Percentiles rank a stretch among this genome's conserved stretches.
Evolutionary conservation across 345 rosid genomes (phyloP).

Genomic region (Eucalyptus pauciflora): DNA sequence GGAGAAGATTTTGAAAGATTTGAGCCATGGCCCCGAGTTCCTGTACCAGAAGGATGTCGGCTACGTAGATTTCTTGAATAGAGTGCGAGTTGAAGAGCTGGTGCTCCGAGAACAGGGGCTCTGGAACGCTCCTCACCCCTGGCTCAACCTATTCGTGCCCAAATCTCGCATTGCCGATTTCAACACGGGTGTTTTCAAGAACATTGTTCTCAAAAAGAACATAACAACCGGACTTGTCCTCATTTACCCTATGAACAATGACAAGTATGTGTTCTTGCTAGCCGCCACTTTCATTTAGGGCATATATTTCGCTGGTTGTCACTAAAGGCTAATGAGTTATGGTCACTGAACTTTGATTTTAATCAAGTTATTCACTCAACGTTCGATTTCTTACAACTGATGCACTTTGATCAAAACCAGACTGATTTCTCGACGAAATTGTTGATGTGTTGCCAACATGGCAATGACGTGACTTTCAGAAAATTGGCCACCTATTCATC

Average conservation of each 20-base stretch:
- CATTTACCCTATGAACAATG: slow-evolving; percentile 1
- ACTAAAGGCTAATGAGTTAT: background rate
- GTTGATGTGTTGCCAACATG: background rate
- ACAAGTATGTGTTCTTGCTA: background rate
- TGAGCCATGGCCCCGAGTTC: slow-evolving; percentile 7
- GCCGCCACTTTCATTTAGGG: background rate
- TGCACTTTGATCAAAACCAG: background rate
- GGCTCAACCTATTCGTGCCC: slow-evolving; percentile 29
- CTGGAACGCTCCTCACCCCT: slow-evolving; percentile 37
- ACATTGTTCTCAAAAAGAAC: slow-evolving; percentile 13
- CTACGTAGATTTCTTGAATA: slow-evolving; percentile 16
- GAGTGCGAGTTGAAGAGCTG: slow-evolving; percentile 4
- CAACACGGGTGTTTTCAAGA: slow-evolving; percentile 17
- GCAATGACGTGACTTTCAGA: background rate
- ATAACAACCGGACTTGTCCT: background rate
- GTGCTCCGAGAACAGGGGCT: background rate
- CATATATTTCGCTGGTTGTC: background rate
- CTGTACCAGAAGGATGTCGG: slow-evolving; percentile 10
- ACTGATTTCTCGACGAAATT: background rate
- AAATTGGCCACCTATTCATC: background rate
- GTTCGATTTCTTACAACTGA: background rate
- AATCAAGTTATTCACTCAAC: background rate
- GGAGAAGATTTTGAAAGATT: slow-evolving; percentile 1
- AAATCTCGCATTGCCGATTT: slow-evolving; percentile 18
- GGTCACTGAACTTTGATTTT: background rate